Evolutionary conservation across 192 early-diverging fungal genomes (phyloP).

Genomic region (Nowakowskiella sp.): DNA sequence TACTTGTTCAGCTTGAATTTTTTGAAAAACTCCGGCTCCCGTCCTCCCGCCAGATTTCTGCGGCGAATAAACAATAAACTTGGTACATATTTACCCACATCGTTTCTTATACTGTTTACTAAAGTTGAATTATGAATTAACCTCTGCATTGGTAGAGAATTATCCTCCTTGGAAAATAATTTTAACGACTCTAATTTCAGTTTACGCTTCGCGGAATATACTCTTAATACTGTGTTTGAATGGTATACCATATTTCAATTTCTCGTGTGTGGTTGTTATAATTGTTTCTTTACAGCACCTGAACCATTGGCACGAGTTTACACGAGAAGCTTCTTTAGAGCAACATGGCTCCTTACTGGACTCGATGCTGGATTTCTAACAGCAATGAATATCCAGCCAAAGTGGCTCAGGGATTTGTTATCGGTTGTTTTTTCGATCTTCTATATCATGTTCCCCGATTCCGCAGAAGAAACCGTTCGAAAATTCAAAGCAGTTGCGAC

Average conservation of each 20-base stretch:
- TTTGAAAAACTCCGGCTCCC: not conserved
- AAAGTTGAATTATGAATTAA: not conserved
- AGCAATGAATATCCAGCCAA: constrained; percentile 69
- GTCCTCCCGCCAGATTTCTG: constrained; percentile 5
- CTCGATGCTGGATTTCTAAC: constrained; percentile 94
- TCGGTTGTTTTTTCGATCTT: constrained; percentile 70
- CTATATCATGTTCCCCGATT: constrained; percentile 79
- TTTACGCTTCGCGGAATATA: constrained; percentile 63
- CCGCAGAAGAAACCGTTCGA: constrained; percentile 72
- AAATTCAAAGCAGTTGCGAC: constrained; percentile 69
- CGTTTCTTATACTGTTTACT: not conserved
- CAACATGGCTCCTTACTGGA: constrained; percentile 79
- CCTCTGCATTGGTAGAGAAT: constrained; percentile 16
- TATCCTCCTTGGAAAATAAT: constrained; percentile 69
- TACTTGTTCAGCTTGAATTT: not conserved
- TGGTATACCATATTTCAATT: constrained; percentile 30
- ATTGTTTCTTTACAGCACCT: constrained; percentile 44
- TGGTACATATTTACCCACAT: constrained; percentile 1
- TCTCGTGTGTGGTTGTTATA: not conserved
- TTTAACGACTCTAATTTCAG: constrained; percentile 48
- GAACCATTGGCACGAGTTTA: constrained; percentile 81
- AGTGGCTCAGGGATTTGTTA: constrained; percentile 63
- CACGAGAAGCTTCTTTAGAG: constrained; percentile 82
- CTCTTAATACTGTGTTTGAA: constrained; percentile 66
- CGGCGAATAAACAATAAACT: constrained; percentile 5